Conservation (phyloP, 768 basidiomycete genomes). For the Hortiboletus flavorubellus region DNA sequence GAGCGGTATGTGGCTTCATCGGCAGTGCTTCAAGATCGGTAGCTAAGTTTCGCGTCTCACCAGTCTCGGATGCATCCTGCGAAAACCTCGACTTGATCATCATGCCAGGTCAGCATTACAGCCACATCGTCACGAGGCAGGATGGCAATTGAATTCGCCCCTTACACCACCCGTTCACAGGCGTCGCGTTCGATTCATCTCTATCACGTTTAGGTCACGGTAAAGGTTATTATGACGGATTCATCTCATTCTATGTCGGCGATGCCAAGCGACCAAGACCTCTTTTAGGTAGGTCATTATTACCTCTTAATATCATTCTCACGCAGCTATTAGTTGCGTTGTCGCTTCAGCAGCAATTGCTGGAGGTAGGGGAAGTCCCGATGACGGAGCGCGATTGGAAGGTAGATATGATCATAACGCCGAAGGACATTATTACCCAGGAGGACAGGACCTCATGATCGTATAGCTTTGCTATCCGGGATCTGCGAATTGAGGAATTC, state of each 20-base stretch:
- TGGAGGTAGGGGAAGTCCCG: conserved; percentile 51
- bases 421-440: conserved; percentile 35
- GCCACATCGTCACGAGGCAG: conserved; percentile 7
- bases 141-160: conserved; percentile 4
- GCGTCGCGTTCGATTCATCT: conserved; percentile 70
- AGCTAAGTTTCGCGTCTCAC: conserved; percentile 7
- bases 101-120: conserved; percentile 51
- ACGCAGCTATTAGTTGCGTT: conserved; percentile 51
- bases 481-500: conserved; percentile 15
- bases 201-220: conserved; percentile 75
- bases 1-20: conserved; percentile 44
- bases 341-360: conserved; percentile 59
- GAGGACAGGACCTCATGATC: conserved; percentile 20
- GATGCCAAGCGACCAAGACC: conserved; percentile 44
- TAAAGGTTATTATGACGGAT: conserved; percentile 81
- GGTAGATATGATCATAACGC: conserved; percentile 58
- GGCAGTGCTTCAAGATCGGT: neutral
- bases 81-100: conserved; percentile 60
- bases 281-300: conserved; percentile 49
- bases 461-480: conserved; percentile 14
- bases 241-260: conserved; percentile 52
- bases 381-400: conserved; percentile 57
- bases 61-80: conserved; percentile 32
- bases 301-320: conserved; percentile 11
- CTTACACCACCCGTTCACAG: conserved; percentile 34